Evolutionary conservation across 2,329 filamentous ascomycete species (phyloP), one percentile per base, ranked within the genome.

Genomic region (Colletotrichum sp.): DNA sequence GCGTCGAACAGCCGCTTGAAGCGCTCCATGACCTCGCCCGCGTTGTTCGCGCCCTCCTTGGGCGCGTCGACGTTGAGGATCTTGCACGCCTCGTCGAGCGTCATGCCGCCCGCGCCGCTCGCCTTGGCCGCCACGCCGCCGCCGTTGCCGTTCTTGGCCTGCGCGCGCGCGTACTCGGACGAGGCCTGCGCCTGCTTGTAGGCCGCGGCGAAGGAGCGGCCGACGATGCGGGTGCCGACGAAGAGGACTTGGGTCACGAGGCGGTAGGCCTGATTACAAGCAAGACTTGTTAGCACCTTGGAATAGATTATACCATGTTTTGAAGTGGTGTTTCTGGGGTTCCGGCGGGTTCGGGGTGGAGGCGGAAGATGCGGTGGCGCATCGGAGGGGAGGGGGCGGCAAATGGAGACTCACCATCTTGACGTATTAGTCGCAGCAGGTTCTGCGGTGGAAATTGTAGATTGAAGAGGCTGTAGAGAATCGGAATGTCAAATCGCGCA

Each of bases 1-100:
- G 92, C 88, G 85, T 99, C 97, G 84, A 98, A 99, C 64, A 99
- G 88, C 78, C 94, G 93, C 91, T 99, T 99, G 90, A 99, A 99
- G 70, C 96, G 91, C 80, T 94, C 92, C 86, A 94, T 93, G 71
- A 98, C 93, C 79, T 94, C 90, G 80, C 96, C 94, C 83, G 96
- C 88, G 83, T 96, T 94, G 75, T 93, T 90, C 83, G 95, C 90
- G 61, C 95, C 95, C 77, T 90, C 91, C 84, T 94, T 91, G 2
- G 96, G 96, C 48, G 96, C 95, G 84, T 96, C 95, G 80, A 99
- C 96, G 84, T 99, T 98, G 78, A 99, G 91, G 82, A 99, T 98
- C 86, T 96, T 95, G 91, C 96, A 99, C 70, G 97, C 97, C 89
- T 99, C 97, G 80, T 98, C 95, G 81, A 99, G 93, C 10, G 96